A percentile compares a stretch with the other conserved stretches of the same genome.
These are phyloP conservation scores for Arthrinium puccinioides DNA, from an alignment of 2,329 filamentous ascomycete genomes.

Conservation along the genomic window DNA sequence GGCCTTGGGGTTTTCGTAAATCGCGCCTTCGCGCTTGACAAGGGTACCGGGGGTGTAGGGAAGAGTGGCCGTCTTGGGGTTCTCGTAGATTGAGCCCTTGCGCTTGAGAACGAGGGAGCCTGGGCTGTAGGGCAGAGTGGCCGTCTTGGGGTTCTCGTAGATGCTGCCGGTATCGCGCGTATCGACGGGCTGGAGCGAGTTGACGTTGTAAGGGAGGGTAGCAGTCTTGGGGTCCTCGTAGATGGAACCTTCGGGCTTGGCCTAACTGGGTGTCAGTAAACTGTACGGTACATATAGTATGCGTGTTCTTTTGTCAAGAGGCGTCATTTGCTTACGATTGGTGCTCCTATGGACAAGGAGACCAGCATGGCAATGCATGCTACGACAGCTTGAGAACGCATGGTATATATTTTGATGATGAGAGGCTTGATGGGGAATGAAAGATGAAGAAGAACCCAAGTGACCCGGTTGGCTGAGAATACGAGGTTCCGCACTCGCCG, in stretches of 20 bases:
- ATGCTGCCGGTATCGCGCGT: neutral
- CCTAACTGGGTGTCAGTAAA: neutral
- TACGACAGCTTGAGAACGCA: neutral
- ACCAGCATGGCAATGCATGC: neutral
- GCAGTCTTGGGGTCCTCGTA: constrained; percentile 1
- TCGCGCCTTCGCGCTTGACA: neutral
- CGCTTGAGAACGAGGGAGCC: too few species aligned
- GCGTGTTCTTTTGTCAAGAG: neutral
- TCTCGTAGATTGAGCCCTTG: constrained; percentile 1
- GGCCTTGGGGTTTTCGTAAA: constrained; percentile 1
- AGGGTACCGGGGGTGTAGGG: neutral
- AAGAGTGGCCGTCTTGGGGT: constrained; percentile 2
- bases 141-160: constrained; percentile 1
- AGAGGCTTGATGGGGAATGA: too few species aligned
- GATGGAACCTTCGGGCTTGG: neutral
- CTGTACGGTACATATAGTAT: neutral
- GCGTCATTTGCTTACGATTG: neutral
- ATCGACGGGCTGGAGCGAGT: neutral
- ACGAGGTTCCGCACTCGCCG: too few species aligned
- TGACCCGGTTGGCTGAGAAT: too few species aligned
- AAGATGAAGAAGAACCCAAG: too few species aligned
- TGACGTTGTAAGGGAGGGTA: neutral
- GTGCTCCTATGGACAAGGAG: neutral
- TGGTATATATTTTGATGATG: neutral
- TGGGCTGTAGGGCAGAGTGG: neutral